Evolutionary conservation across 495 filamentous ascomycete genomes (phyloP).

Genomic region (Penicillium atrosanguineum): DNA sequence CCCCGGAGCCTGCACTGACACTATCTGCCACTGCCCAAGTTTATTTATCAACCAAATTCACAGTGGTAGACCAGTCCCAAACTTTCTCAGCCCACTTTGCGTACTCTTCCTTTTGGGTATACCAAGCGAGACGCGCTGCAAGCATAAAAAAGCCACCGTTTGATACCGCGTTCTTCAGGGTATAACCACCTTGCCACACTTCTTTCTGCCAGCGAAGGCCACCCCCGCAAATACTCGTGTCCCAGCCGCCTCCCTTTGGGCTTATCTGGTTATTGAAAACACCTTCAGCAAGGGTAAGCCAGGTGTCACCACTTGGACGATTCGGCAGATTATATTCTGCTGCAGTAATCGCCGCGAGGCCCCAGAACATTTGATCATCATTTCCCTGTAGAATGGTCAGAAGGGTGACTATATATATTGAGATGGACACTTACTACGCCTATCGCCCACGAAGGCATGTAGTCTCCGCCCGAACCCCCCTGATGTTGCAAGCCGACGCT

Average conservation of each 20-base stretch:
- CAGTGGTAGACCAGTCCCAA: slow-evolving; percentile 58
- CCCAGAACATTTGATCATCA: slow-evolving; percentile 78
- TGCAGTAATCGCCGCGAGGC: slow-evolving; percentile 63
- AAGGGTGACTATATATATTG: not conserved
- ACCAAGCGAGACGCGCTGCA: slow-evolving; percentile 62
- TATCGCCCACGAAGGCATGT: slow-evolving; percentile 42
- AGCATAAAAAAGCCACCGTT: slow-evolving; percentile 77
- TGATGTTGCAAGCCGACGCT: slow-evolving; percentile 59
- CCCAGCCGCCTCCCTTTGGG: slow-evolving; percentile 47
- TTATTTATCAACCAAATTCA: slow-evolving; percentile 48
- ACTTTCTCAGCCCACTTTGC: slow-evolving; percentile 64
- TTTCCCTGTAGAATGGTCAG: slow-evolving; percentile 40
- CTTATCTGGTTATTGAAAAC: slow-evolving; percentile 57
- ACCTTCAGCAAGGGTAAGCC: slow-evolving; percentile 53
- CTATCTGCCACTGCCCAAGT: slow-evolving; percentile 55
- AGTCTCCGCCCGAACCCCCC: slow-evolving; percentile 58
- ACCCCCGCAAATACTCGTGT: slow-evolving; percentile 61
- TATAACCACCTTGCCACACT: slow-evolving; percentile 67
- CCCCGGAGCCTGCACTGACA: slow-evolving; percentile 24
- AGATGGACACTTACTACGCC: not conserved
- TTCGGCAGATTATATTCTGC: slow-evolving; percentile 68
- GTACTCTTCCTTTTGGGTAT: slow-evolving; percentile 69
- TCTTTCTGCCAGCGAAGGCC: slow-evolving; percentile 80
- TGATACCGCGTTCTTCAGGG: slow-evolving; percentile 71
- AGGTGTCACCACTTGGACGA: slow-evolving; percentile 50